Evolutionary conservation across 192 early-diverging fungal species (phyloP), one percentile per base, ranked within the genome.

Genomic region (Coemansia sp.): DNA sequence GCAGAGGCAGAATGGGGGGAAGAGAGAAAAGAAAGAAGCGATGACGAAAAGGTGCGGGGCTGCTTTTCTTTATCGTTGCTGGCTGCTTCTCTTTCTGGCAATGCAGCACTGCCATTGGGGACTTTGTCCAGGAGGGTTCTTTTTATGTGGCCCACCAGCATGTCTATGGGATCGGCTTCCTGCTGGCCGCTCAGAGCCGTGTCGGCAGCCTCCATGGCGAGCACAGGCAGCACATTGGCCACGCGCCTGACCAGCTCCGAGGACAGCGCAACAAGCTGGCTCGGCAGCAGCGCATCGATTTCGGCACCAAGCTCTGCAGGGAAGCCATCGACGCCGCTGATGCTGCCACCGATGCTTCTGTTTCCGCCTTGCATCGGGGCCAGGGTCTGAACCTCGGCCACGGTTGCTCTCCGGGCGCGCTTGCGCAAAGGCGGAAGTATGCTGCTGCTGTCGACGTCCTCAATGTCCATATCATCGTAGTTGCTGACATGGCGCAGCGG

Each of bases 181-280:
- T 36, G 28, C 11, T 30, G 5, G 2, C 18, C 63, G 7, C 40
- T 54, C n/a, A 62, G 34, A 8, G 69, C 69, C 28, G 66, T 45
- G 48, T 63, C 60, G 25, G 66, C 52, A 7, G 68, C 75, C 60
- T 81, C 78, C 7, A 56, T 34, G 25, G 77, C 77, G 34, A 80
- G 63, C 63, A 56, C 42, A 2, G 79, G 79, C 67, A 82, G 60
- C 48, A 75, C 73, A 6, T 52, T 50, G 5, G 79, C 79, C 33
- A 82, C 79, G 3, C 79, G 73, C 28, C 69, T 73, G 55, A 76
- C 70, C 57, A 82, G 79, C 67, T 73, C 73, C 12, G 79, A 75
- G 50, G 79, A 76, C 64, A 82, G 64, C 45, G 79, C 79, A 4
- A 82, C 69, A 16, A 76, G 70, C 73, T 82, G 73, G 8, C 73